Base-by-base conservation (phyloP, 2,329 filamentous ascomycete species). In the Fusarium ambrosium region DNA sequence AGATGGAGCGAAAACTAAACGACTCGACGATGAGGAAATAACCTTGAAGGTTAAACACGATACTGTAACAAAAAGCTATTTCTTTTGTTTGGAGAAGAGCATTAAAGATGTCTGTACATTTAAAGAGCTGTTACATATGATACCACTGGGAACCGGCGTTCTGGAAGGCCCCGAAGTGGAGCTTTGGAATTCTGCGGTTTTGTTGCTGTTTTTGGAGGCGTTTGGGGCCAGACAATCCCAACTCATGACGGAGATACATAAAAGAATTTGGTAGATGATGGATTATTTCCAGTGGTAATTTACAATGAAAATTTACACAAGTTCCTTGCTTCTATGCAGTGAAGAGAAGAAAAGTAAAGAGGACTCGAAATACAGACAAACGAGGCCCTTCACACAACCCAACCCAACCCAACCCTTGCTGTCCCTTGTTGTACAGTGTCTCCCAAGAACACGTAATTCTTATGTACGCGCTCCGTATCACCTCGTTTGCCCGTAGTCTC, bases 131-230 rank as follows among this genome's bases (percentile, higher is more conserved):
- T 64, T 68, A 32, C 20, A 53, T 61, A 53, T 55, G 68, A 74
- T 69, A 74, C 62, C 65, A 74, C 59, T 64, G 60, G 60, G 59
- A 51, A 66, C 43, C 18, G 66, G 65, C 65, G 61, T 60, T 72
- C 34, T 39, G 18, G 64, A 61, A 41, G 29, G 22, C 51, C 29
- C 41, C 13, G 16, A 55, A 20, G 51, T 41, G 62, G 51, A 67
- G 43, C 58, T 58, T 24, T 51, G 24, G 27, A n/a, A 45, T 60
- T 62, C 22, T 29, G 24, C 29, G 6, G 70, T 48, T 51, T 56
- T 29, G 55, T 51, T 69, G 34, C 55, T 59, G 34, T 59, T 59
- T 59, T 59, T 60, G 59, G 39, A 22, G 62, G 61, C 29, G 36
- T 34, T 39, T 61, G 36, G 18, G 56, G 51, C 13, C 62, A 14